A percentile compares a stretch with the other conserved stretches of the same genome.
phyloP scores from a whole-genome alignment of 805 yeast genomes.

The Candida saitoana region DNA sequence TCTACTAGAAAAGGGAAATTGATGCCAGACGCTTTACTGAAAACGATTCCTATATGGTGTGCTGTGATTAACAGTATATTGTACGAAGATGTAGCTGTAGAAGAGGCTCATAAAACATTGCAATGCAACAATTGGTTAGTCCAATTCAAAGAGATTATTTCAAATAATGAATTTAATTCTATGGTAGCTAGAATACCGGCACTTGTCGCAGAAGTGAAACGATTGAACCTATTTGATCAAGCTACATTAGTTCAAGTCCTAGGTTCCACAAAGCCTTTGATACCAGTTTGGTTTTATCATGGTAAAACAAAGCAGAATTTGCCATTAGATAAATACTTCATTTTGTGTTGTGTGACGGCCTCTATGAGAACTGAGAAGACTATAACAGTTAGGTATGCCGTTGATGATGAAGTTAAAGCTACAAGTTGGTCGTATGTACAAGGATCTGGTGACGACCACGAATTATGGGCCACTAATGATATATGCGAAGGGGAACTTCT shows the following conservation, averaged over 20 bases:
- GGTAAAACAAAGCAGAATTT: conserved; percentile 19
- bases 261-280: conserved; percentile 39
- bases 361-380: conserved; percentile 36
- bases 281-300: conserved; percentile 72
- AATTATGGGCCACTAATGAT: conserved; percentile 56
- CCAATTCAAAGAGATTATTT: conserved; percentile 36
- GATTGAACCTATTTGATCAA: conserved; percentile 37
- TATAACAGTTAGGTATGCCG: not conserved
- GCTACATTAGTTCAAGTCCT: conserved; percentile 17
- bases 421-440: conserved; percentile 56
- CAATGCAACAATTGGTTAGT: conserved; percentile 11
- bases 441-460: conserved; percentile 96
- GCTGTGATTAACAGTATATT: conserved; percentile 62
- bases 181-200: conserved; percentile 46
- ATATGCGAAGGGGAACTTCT: conserved; percentile 45
- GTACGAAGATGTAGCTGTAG: conserved; percentile 26
- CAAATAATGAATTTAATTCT: conserved; percentile 51
- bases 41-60: conserved; percentile 91
- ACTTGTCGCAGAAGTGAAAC: conserved; percentile 43
- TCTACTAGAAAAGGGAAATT: conserved; percentile 82
- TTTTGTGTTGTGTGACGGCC: conserved; percentile 52
- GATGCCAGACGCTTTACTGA: conserved; percentile 83
- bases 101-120: not conserved
- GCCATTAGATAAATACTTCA: conserved; percentile 4
- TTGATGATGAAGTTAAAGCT: conserved; percentile 6